These are phyloP conservation scores for Pyrrhoderma lamaoense DNA, from an alignment of 1,284 basidiomycete genomes.

Conservation along the genomic window DNA sequence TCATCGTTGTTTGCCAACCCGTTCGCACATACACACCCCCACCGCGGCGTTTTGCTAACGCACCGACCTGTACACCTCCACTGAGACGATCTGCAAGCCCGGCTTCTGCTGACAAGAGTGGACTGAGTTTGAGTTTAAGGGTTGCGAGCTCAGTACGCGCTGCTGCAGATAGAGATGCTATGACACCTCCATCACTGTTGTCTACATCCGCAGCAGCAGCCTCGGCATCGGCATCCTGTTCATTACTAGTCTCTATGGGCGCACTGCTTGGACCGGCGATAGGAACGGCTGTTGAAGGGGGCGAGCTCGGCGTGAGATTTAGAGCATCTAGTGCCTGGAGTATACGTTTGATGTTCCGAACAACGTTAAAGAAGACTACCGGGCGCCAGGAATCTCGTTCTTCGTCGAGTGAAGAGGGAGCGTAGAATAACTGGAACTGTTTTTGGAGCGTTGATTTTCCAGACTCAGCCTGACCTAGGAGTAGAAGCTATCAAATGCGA, in stretches of 20 bases:
- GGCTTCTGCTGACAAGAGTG: slow-evolving; percentile 53
- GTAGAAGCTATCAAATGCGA: slow-evolving; percentile 54
- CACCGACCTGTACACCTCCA: slow-evolving; percentile 61
- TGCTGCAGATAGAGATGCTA: slow-evolving; percentile 19
- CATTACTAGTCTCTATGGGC: slow-evolving; percentile 1
- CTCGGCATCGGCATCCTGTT: slow-evolving; percentile 1
- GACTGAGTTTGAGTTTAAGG: slow-evolving; percentile 50
- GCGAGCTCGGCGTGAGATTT: slow-evolving; percentile 42
- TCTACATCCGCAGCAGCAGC: slow-evolving; percentile 1
- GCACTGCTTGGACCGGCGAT: slow-evolving; percentile 1
- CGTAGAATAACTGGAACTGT: slow-evolving; percentile 82
- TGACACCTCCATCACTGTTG: neutral
- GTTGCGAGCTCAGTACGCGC: slow-evolving; percentile 40
- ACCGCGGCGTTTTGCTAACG: slow-evolving; percentile 45
- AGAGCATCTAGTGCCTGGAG: slow-evolving; percentile 60
- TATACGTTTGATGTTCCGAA: slow-evolving; percentile 69
- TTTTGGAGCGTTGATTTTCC: slow-evolving; percentile 79
- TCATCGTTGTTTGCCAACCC: slow-evolving; percentile 53
- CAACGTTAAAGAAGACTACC: slow-evolving; percentile 79
- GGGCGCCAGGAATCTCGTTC: slow-evolving; percentile 75
- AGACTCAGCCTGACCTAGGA: slow-evolving; percentile 76
- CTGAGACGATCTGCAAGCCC: slow-evolving; percentile 63
- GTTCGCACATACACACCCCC: slow-evolving; percentile 68
- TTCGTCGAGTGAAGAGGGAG: slow-evolving; percentile 63
- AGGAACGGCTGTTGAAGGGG: slow-evolving; percentile 18